Evolutionary conservation across 2,329 filamentous ascomycete species (phyloP).

Genomic region (Davidsoniella australis): DNA sequence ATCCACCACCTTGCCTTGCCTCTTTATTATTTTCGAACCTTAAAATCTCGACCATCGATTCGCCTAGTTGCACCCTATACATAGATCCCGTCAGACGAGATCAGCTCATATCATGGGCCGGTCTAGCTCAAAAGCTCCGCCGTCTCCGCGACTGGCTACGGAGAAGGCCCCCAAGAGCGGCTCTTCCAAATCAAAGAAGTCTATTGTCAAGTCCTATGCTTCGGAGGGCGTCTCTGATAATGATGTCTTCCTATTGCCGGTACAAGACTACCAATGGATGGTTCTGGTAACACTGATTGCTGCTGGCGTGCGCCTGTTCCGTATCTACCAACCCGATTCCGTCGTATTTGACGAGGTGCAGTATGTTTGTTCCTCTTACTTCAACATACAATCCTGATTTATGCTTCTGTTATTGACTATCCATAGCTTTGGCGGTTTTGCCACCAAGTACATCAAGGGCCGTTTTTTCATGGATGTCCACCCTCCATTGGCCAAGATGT

Average conservation of each 20-base stretch:
- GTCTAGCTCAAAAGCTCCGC: conserved; percentile 3
- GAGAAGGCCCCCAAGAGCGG: not conserved
- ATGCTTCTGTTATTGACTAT: not conserved
- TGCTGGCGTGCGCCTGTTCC: conserved; percentile 69
- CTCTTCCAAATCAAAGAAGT: conserved; percentile 2
- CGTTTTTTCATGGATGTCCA: conserved; percentile 99
- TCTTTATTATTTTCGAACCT: not conserved
- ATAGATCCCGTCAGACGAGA: not conserved
- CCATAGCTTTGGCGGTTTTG: conserved; percentile 84
- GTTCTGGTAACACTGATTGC: conserved; percentile 57
- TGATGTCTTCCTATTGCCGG: conserved; percentile 76
- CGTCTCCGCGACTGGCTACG: not conserved
- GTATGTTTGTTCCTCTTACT: conserved; percentile 36
- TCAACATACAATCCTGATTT: too few species aligned
- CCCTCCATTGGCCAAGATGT: conserved; percentile 85
- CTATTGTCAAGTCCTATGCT: conserved; percentile 38
- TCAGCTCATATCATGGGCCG: conserved; percentile 2
- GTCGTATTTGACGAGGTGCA: conserved; percentile 99
- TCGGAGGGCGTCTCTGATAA: conserved; percentile 73
- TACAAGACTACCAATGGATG: conserved; percentile 67
- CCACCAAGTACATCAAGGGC: conserved; percentile 98
- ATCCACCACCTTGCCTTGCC: not conserved
- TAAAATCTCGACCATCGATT: not conserved
- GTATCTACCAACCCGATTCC: conserved; percentile 88
- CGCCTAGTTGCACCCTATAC: not conserved